Conservation (phyloP, 1,284 basidiomycete species). For the Erythrobasidium hasegawianum region DNA sequence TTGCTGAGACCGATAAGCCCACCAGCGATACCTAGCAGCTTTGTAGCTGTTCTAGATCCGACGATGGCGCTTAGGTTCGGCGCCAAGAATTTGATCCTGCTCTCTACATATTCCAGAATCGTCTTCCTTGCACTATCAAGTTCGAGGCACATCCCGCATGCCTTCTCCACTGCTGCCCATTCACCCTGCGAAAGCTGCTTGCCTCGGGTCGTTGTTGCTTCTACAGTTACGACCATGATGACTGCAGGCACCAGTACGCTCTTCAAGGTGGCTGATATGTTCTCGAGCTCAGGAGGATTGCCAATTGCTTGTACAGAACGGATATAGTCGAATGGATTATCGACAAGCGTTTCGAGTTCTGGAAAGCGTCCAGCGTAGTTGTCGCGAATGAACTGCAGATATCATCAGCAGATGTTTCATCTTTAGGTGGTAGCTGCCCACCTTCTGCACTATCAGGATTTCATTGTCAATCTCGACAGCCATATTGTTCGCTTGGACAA, state of each 20-base stretch:
- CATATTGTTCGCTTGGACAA: constrained; percentile 95
- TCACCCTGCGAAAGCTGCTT: constrained; percentile 64
- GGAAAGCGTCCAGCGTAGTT: constrained; percentile 96
- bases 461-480: constrained; percentile 99
- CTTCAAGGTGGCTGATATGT: constrained; percentile 73
- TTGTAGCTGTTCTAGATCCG: constrained; percentile 95
- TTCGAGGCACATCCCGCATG: constrained; percentile 80
- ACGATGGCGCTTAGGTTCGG: constrained; percentile 97
- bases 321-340: constrained; percentile 88
- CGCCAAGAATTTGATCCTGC: constrained; percentile 94
- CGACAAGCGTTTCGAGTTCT: constrained; percentile 90
- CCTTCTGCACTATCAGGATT: constrained; percentile 94
- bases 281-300: constrained; percentile 65
- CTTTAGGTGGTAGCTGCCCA: no score
- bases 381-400: constrained; percentile 85
- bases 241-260: constrained; percentile 81
- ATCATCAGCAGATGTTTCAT: no score
- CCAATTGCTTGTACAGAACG: constrained; percentile 82
- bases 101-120: constrained; percentile 99
- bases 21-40: constrained; percentile 93
- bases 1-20: constrained; percentile 85
- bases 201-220: constrained; percentile 85
- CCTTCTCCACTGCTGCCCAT: constrained; percentile 77
- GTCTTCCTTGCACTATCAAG: constrained; percentile 82
- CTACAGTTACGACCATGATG: constrained; percentile 93